These are phyloP conservation scores for Hypoxylon trugodes DNA, from an alignment of 495 filamentous ascomycete species.

Conservation along the genomic window DNA sequence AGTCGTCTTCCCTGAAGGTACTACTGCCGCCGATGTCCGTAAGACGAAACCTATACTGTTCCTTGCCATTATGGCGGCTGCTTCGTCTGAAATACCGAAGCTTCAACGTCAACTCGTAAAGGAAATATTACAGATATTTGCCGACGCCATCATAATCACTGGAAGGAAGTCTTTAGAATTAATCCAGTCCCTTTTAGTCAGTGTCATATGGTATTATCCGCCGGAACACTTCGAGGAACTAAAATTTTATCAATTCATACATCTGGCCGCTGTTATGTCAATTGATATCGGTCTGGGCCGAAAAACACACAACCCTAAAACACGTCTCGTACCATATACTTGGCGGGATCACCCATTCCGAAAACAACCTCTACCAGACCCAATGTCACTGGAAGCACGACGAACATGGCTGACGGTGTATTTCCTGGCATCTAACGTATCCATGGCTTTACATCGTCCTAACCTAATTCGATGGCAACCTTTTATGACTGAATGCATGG, in stretches of 20 bases:
- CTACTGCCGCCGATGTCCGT: constrained; percentile 72
- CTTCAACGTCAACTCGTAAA: constrained; percentile 68
- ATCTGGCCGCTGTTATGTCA: constrained; percentile 83
- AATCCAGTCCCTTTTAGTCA: constrained; percentile 79
- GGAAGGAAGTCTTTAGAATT: constrained; percentile 88
- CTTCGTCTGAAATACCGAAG: constrained; percentile 67
- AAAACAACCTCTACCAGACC: constrained; percentile 61
- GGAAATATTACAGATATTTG: constrained; percentile 76
- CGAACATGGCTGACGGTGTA: constrained; percentile 86
- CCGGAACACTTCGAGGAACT: constrained; percentile 85
- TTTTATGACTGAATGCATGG: constrained; percentile 86
- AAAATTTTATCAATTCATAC: constrained; percentile 89
- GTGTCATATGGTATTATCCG: constrained; percentile 81
- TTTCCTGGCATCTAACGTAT: constrained; percentile 73
- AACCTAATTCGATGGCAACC: constrained; percentile 82
- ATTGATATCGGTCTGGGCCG: constrained; percentile 86
- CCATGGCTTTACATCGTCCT: constrained; percentile 82
- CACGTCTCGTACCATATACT: constrained; percentile 48
- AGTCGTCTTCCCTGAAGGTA: constrained; percentile 75
- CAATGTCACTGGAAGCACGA: constrained; percentile 74
- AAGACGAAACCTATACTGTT: constrained; percentile 80
- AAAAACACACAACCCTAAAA: constrained; percentile 54
- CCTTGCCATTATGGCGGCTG: constrained; percentile 77
- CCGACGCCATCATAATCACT: constrained; percentile 74
- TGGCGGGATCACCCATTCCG: constrained; percentile 60